Evolutionary conservation across 1,284 basidiomycete species (phyloP), one percentile per base, ranked within the genome.

Genomic region (Melampsora americana): DNA sequence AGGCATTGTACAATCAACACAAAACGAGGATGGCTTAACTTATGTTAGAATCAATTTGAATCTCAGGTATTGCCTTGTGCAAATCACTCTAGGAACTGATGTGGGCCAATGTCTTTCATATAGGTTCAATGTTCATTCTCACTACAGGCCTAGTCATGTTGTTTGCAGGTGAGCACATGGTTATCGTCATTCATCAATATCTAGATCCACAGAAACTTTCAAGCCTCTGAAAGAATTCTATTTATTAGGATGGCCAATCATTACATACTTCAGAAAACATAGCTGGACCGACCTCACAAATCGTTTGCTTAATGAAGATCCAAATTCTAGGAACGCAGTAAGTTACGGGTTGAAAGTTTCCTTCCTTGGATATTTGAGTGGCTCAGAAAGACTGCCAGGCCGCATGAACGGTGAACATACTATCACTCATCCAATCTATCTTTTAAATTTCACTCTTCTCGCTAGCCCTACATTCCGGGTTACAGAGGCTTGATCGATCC

Each of bases 401-500:
- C 16, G 30, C 42, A 4, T 32, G 20, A 28, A 26, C 48, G 1
- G 28, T 62, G 12, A 23, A 2, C 26, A 23, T 23, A 30, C 28
- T 62, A 16, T 44, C 20, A 20, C 1, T 39, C 14, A 42, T 14
- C 59, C 12, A 66, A 50, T 39, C 3, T 44, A 23, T 20, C 11
- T 26, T 30, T 32, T 14, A 30, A n/a, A 5, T 28, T 35, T 2
- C n/a, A 46, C 35, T 61, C n/a, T 66, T 60, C 42, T 2, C 3
- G 28, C 6, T 35, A 75, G 72, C 72, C 72, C n/a, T 53, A 35
- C 62, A 75, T 67, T 44, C 72, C 72, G 26, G 30, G 66, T 53
- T 44, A 61, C 39, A 48, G 64, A 46, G 44, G 32, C 1, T 77
- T 82, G n/a, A 80, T 83, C 66, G 82, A 83, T 50, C 79, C 80